Evolutionary conservation across 495 filamentous ascomycete species (phyloP), one percentile per base, ranked within the genome.

Genomic region (Penicillium lagena): DNA sequence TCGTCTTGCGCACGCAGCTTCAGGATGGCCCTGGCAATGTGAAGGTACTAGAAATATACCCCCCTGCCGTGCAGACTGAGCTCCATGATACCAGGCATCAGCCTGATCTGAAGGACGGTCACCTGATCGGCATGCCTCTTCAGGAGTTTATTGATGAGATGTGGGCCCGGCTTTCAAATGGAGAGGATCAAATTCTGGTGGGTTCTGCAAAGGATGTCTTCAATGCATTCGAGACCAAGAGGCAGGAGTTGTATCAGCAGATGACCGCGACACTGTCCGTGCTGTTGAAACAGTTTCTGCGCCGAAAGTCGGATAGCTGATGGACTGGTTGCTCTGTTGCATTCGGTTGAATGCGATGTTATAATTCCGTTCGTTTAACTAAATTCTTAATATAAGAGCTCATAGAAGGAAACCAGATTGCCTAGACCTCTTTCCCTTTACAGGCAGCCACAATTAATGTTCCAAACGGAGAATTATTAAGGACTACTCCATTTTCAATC

Each of bases 51-150:
- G 84, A 89, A 66, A 67, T 87, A 12, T 70, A 81, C 42, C 83
- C 84, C 9, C 83, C 85, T 4, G 77, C 80, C 2, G 81, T 88
- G 28, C 80, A 83, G 70, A 89, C 67, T 1, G 69, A 75, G 49
- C 43, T 74, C 22, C 70, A 72, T 40, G 67, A 62, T 48, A 46
- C 49, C 1, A 57, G 55, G 39, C 58, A 72, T 37, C 62, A 68
- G 39, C 62, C 64, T 3, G 65, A 63, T 35, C 14, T 63, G 11
- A 70, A 75, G 46, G 64, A 75, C 43, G 75, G 72, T 4, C 45
- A 67, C 41, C 36, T 63, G 15, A 67, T 76, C 10, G 83, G 83
- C 0, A 85, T 89, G 68, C 77, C 81, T n/a, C 55, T 89, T 13
- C 63, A 73, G 10, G 65, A 79, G 43, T 88, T 82, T 53, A 71